phyloP scores from a whole-genome alignment of 2,329 filamentous ascomycete species.

The Karstenula rhodostoma region DNA sequence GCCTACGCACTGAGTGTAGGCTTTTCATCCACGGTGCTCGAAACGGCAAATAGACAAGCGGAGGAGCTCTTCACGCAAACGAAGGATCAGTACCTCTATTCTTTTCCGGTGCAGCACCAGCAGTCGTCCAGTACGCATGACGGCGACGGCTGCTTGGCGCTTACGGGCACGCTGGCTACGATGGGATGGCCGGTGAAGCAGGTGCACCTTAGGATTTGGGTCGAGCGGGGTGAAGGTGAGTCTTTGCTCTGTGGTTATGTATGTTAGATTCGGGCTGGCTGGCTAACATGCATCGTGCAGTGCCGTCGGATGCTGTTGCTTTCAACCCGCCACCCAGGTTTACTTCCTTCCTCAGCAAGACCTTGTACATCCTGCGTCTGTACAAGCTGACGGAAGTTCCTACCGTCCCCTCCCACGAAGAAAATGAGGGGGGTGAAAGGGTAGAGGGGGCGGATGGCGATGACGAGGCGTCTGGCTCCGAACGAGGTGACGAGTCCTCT shows the following conservation, averaged over 20 bases:
- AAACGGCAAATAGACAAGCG: conserved; percentile 28
- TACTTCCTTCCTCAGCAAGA: conserved; percentile 28
- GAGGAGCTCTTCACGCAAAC: conserved; percentile 19
- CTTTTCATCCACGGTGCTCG: conserved; percentile 18
- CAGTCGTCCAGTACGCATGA: conserved; percentile 18
- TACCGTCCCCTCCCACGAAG: background rate
- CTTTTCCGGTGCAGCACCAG: conserved; percentile 14
- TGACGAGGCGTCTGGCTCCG: background rate
- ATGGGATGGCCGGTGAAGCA: conserved; percentile 22
- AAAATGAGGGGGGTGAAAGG: background rate
- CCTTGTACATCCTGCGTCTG: conserved; percentile 32
- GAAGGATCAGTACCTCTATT: conserved; percentile 14
- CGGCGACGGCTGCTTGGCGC: conserved; percentile 21
- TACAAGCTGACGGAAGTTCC: conserved; percentile 25
- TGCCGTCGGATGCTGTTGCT: conserved; percentile 17
- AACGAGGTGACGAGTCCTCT: background rate
- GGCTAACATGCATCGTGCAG: conserved; percentile 1
- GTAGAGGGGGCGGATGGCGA: conserved; percentile 1
- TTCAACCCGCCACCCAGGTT: conserved; percentile 2
- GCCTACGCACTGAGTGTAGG: conserved; percentile 15
- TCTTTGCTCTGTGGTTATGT: too few relatives aligned
- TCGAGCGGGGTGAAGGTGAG: conserved; percentile 20
- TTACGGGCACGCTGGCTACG: conserved; percentile 16
- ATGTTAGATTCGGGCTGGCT: too few relatives aligned
- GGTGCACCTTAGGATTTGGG: conserved; percentile 27